phyloP scores from a whole-genome alignment of 768 basidiomycete species.

The Pisolithus orientalis region DNA sequence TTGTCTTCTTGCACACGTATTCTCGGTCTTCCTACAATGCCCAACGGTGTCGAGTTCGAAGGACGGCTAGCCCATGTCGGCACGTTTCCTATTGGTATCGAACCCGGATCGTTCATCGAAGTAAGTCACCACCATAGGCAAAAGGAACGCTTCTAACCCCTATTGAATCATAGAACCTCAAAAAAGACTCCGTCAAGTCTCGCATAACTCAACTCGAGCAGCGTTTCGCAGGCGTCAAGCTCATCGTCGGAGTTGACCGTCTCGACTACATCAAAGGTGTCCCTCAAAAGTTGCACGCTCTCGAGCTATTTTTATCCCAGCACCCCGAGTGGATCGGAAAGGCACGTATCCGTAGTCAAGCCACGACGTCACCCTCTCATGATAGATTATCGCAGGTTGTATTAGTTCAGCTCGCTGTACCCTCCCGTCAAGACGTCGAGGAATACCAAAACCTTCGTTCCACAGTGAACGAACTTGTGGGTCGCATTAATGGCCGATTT shows the following conservation, averaged over 20 bases:
- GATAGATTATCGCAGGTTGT: conserved; percentile 56
- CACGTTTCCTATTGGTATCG: conserved; percentile 98
- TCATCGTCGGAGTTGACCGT: conserved; percentile 97
- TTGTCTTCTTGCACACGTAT: conserved; percentile 97
- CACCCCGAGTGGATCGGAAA: conserved; percentile 99
- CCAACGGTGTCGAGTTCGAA: conserved; percentile 95
- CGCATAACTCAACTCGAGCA: conserved; percentile 80
- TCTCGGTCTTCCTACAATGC: conserved; percentile 91
- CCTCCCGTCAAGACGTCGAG: conserved; percentile 96
- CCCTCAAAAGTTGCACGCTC: conserved; percentile 93
- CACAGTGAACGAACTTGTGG: conserved; percentile 96
- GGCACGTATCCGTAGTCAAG: conserved; percentile 31
- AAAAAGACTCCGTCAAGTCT: conserved; percentile 71
- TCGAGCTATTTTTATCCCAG: conserved; percentile 93
- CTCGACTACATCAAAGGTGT: conserved; percentile 99
- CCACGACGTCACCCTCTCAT: background rate
- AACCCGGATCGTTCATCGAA: conserved; percentile 86
- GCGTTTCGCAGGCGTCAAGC: conserved; percentile 89
- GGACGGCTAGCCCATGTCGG: conserved; percentile 95
- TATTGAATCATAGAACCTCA: conserved; percentile 51
- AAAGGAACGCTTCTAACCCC: conserved; percentile 3
- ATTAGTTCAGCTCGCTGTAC: conserved; percentile 93
- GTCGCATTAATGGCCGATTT: conserved; percentile 96
- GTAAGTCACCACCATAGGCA: conserved; percentile 31
- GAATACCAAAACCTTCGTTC: conserved; percentile 97